phyloP scores from a whole-genome alignment of 2,329 filamentous ascomycete species.

The Arthrobotrys entomopaga region DNA sequence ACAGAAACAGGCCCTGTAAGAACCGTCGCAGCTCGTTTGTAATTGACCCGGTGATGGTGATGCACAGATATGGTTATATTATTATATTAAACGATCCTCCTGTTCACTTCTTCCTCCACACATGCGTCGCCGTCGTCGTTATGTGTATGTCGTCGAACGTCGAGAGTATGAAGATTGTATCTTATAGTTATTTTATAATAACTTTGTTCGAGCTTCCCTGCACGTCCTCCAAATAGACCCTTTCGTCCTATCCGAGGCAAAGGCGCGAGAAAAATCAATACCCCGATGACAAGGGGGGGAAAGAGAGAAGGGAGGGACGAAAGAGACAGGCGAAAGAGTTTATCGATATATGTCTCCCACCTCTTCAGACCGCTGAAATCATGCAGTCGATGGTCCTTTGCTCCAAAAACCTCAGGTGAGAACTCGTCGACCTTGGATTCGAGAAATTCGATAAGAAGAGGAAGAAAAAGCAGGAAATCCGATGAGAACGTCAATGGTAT shows the following conservation, averaged over 20 bases:
- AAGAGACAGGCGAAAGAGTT: slow-evolving; percentile 39
- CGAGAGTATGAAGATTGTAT: too few relatives aligned
- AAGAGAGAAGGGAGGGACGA: slow-evolving; percentile 36
- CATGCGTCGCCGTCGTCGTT: neutral
- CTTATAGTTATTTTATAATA: neutral
- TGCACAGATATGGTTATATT: neutral
- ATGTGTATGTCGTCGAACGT: neutral
- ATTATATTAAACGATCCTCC: neutral
- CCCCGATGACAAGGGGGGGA: slow-evolving; percentile 35
- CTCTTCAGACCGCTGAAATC: slow-evolving; percentile 15
- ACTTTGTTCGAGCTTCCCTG: slow-evolving; percentile 10
- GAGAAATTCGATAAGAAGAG: slow-evolving; percentile 33
- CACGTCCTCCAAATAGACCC: slow-evolving; percentile 3
- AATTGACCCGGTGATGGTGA: too few relatives aligned
- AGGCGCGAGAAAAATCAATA: slow-evolving; percentile 34
- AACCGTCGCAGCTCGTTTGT: too few relatives aligned
- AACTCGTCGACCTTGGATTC: slow-evolving; percentile 17
- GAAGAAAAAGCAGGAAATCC: slow-evolving; percentile 38
- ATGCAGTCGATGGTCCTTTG: slow-evolving; percentile 25
- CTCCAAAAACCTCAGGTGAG: neutral
- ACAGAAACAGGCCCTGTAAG: too few relatives aligned
- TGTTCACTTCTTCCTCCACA: neutral
- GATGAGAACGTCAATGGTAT: slow-evolving; percentile 30
- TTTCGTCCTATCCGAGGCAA: slow-evolving; percentile 41
- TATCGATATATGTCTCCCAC: slow-evolving; percentile 32